Evolutionary conservation across 2,329 filamentous ascomycete genomes (phyloP), one percentile per base, ranked within the genome.

Genomic region (Pleomassaria siparia): DNA sequence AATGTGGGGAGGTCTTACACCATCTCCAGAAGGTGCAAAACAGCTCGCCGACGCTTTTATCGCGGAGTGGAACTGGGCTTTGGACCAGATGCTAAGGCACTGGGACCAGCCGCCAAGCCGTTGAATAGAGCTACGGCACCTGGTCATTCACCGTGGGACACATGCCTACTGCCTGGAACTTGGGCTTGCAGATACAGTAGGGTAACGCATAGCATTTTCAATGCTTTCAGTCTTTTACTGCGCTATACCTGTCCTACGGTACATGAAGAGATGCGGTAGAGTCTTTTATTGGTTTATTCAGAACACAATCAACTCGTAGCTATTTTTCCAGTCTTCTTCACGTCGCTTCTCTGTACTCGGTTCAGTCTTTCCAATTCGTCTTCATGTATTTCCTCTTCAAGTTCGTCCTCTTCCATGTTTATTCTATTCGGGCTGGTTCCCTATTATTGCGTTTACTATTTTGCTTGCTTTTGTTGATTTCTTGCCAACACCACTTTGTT

Each of bases 1-100:
- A 46, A 90, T 89, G 84, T 90, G 87, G 87, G 86, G 80, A 39
- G 80, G 77, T 1, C 75, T 74, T 26, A 66, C 73, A 21, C 86
- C 87, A 0, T 74, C 78, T 1, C 62, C 73, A 1, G 79, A 80
- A 1, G 80, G 85, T 47, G 75, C 82, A 1, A 71, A 77, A 4
- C 78, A 83, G 64, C 76, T 90, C 25, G 76, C 83, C 1, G 74
- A 72, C 28, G 85, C 81, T 44, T 87, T 88, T 62, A 76, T 81
- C 54, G 75, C 74, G 20, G 86, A 89, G 66, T 90, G 87, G 87
- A 81, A 75, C 24, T 74, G 74, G 54, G 87, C 85, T 1, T 71
- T 89, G 21, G 72, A 78, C 28, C 81, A 80, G 46, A 83, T 90
- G 83, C 71, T 90, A 50, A 72, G 82, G 46, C 85, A 89, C 63